Conservation (phyloP, 2,329 filamentous ascomycete genomes). For the Paracorniculantispora psalliotae region DNA sequence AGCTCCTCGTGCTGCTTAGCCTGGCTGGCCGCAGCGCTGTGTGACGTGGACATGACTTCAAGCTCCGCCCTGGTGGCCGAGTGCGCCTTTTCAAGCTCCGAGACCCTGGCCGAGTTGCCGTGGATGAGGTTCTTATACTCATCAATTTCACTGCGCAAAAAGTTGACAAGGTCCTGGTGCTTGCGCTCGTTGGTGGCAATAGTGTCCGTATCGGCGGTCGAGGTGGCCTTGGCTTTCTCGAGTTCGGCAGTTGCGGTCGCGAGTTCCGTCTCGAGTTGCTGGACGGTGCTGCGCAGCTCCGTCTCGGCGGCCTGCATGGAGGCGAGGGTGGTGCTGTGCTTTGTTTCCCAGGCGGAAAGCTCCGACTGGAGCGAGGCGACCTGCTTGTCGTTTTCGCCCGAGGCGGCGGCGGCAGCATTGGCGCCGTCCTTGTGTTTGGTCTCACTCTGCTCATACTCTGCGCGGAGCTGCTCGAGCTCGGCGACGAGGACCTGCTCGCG, state of each 20-base stretch:
- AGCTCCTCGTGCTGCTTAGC: slow-evolving; percentile 42
- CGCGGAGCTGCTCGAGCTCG: slow-evolving; percentile 65
- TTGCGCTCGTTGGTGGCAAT: slow-evolving; percentile 43
- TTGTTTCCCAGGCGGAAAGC: slow-evolving; percentile 67
- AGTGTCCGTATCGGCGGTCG: slow-evolving; percentile 37
- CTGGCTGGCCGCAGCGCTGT: slow-evolving; percentile 46
- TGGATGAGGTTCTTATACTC: slow-evolving; percentile 73
- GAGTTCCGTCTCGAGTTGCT: slow-evolving; percentile 62
- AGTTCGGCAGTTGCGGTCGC: slow-evolving; percentile 49
- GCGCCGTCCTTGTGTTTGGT: slow-evolving; percentile 22
- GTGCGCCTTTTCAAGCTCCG: slow-evolving; percentile 70
- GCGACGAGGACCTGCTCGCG: slow-evolving; percentile 70
- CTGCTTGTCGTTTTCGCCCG: slow-evolving; percentile 32
- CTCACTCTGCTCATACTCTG: slow-evolving; percentile 39
- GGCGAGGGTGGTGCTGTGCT: slow-evolving; percentile 66
- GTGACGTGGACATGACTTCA: slow-evolving; percentile 58
- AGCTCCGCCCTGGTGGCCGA: slow-evolving; percentile 61
- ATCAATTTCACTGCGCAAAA: slow-evolving; percentile 69
- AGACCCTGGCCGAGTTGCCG: slow-evolving; percentile 63
- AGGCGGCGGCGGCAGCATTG: slow-evolving; percentile 22
- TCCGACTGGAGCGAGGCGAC: slow-evolving; percentile 66
- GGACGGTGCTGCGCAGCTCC: slow-evolving; percentile 66
- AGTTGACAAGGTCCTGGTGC: slow-evolving; percentile 55
- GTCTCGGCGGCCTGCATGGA: slow-evolving; percentile 69
- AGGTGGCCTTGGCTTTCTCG: slow-evolving; percentile 37